phyloP scores from a whole-genome alignment of 805 yeast species.

The Saturnispora kantuleensis region DNA sequence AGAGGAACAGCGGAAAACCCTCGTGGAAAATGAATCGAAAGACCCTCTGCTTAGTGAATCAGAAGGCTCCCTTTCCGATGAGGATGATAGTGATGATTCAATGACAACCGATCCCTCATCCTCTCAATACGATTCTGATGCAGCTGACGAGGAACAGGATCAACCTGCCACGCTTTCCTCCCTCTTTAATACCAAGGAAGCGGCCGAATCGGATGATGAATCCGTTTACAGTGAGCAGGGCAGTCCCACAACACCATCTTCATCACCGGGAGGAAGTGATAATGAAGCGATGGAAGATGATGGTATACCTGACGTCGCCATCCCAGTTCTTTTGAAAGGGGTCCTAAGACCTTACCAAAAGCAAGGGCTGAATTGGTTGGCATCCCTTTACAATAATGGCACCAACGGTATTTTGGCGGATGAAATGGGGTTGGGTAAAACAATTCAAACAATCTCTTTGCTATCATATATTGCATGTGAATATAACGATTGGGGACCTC shows the following conservation, averaged over 20 bases:
- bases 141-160: slow-evolving; percentile 13
- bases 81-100: slow-evolving; percentile 4
- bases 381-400: slow-evolving; percentile 80
- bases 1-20: slow-evolving; percentile 17
- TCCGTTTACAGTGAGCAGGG: slow-evolving; percentile 25
- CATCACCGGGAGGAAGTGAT: slow-evolving; percentile 28
- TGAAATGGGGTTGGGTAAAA: slow-evolving; percentile 97
- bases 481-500: slow-evolving; percentile 96
- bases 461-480: slow-evolving; percentile 86
- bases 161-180: too few species aligned
- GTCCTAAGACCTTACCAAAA: slow-evolving; percentile 83
- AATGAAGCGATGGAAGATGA: slow-evolving; percentile 9
- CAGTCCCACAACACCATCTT: slow-evolving; percentile 25
- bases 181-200: slow-evolving; percentile 2
- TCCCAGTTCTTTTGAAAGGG: slow-evolving; percentile 72
- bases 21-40: slow-evolving; percentile 13
- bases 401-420: slow-evolving; percentile 97
- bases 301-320: slow-evolving; percentile 60
- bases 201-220: slow-evolving; percentile 20
- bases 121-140: slow-evolving; percentile 12
- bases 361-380: slow-evolving; percentile 95
- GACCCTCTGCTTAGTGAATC: slow-evolving; percentile 16
- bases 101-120: slow-evolving; percentile 16
- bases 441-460: slow-evolving; percentile 89
- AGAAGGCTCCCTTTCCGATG: slow-evolving; percentile 9